A percentile compares a stretch with the other conserved stretches of the same genome.
These are phyloP conservation scores for Saraca asoca DNA, from an alignment of 331 rosid genomes.

Conservation along the genomic window DNA sequence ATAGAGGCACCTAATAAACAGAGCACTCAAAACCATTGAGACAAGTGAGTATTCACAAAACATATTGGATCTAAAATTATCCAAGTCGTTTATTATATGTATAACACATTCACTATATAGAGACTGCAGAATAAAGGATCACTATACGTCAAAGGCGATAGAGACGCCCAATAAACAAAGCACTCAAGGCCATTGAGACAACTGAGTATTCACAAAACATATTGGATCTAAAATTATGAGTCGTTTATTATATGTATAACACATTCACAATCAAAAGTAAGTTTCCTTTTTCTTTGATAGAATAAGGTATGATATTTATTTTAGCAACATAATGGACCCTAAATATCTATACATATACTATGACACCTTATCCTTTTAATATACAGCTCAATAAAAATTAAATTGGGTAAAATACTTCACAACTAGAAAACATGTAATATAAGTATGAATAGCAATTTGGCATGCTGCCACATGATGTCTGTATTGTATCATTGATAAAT, in stretches of 20 bases:
- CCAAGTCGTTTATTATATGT: neutral
- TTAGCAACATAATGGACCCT: neutral
- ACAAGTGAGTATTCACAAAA: too few species aligned
- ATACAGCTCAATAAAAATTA: slow-evolving; percentile 1
- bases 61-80: neutral
- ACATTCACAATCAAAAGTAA: too few species aligned
- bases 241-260: neutral
- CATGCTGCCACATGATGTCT: neutral
- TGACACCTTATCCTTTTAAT: neutral
- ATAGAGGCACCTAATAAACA: slow-evolving; percentile 5
- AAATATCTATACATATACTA: neutral
- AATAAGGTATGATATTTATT: slow-evolving; percentile 7
- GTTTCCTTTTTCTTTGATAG: too few species aligned
- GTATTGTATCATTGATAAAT: neutral
- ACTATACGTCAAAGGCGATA: slow-evolving; percentile 20
- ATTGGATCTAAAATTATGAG: neutral
- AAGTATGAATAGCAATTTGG: neutral
- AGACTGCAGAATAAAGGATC: slow-evolving; percentile 51
- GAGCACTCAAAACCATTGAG: neutral
- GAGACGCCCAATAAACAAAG: slow-evolving; percentile 2
- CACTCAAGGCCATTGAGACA: neutral
- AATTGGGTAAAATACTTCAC: neutral
- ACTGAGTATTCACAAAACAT: too few species aligned
- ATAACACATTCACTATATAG: slow-evolving; percentile 24
- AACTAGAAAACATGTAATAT: neutral